phyloP scores from a whole-genome alignment of 108 stramenopile species.

The Fistulifera pelliculosa region DNA sequence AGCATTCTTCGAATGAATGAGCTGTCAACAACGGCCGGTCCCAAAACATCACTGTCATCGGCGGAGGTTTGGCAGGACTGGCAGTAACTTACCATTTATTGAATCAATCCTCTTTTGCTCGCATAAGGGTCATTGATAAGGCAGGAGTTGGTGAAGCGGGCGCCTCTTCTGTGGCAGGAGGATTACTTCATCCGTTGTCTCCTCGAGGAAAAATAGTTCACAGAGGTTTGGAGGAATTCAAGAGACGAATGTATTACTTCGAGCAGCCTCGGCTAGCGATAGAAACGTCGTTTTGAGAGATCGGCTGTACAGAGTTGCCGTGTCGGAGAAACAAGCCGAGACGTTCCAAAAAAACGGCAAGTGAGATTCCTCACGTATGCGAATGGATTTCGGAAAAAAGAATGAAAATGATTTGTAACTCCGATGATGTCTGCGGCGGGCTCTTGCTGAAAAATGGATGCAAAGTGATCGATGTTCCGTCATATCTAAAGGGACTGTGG shows the following conservation, averaged over 20 bases:
- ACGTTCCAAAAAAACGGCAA: constrained; percentile 36
- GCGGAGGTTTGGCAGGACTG: constrained; percentile 77
- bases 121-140: constrained; percentile 37
- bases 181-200: constrained; percentile 72
- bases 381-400: constrained; percentile 46
- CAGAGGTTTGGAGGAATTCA: constrained; percentile 61
- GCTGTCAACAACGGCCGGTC: too few species aligned
- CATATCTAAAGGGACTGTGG: constrained; percentile 65
- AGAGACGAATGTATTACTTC: constrained; percentile 24
- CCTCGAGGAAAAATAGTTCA: constrained; percentile 72
- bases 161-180: constrained; percentile 80
- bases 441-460: constrained; percentile 52
- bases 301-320: constrained; percentile 61
- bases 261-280: background rate
- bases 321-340: constrained; percentile 28
- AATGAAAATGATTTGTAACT: constrained; percentile 1
- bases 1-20: too few species aligned
- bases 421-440: constrained; percentile 35
- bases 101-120: constrained; percentile 15
- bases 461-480: constrained; percentile 64
- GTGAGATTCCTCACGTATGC: constrained; percentile 22
- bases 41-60: constrained; percentile 29
- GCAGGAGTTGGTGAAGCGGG: constrained; percentile 49
- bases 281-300: constrained; percentile 22
- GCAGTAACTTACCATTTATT: constrained; percentile 59